These are phyloP conservation scores for Meyerozyma elateridarum DNA, from an alignment of 1,139 yeast genomes.

Conservation along the genomic window DNA sequence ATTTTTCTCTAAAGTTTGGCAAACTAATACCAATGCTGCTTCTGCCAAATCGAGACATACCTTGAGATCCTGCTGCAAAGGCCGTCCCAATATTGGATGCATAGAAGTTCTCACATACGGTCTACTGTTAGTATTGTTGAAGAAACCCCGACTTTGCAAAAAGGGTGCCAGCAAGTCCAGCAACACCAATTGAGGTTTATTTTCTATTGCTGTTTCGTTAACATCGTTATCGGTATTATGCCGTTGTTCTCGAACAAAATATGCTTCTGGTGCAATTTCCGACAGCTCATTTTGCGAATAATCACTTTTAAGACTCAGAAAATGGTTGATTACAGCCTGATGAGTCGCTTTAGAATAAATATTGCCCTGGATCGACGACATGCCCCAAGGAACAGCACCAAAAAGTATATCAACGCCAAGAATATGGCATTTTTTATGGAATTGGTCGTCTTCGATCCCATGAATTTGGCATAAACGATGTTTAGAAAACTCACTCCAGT, in stretches of 20 bases:
- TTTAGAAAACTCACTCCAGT: constrained; percentile 82
- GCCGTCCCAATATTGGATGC: constrained; percentile 24
- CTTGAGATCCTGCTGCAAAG: constrained; percentile 22
- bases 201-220: constrained; percentile 17
- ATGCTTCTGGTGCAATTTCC: constrained; percentile 15
- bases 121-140: constrained; percentile 69
- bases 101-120: constrained; percentile 46
- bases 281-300: constrained; percentile 15
- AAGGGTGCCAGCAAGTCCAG: constrained; percentile 87
- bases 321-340: constrained; percentile 50
- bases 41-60: constrained; percentile 69
- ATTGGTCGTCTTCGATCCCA: constrained; percentile 38
- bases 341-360: constrained; percentile 69
- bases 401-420: constrained; percentile 85
- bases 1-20: constrained; percentile 59
- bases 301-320: too few relatives aligned
- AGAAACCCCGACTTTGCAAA: constrained; percentile 59
- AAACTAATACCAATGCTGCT: constrained; percentile 76
- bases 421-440: constrained; percentile 57
- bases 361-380: constrained; percentile 80
- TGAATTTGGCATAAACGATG: constrained; percentile 26
- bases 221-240: constrained; percentile 19
- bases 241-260: constrained; percentile 25
- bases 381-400: constrained; percentile 75
- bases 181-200: constrained; percentile 53